Percentiles rank a stretch among this genome's conserved stretches.
Evolutionary conservation across 371 early-diverging fungal genomes (phyloP).

Genomic region (Mortierella sp.): DNA sequence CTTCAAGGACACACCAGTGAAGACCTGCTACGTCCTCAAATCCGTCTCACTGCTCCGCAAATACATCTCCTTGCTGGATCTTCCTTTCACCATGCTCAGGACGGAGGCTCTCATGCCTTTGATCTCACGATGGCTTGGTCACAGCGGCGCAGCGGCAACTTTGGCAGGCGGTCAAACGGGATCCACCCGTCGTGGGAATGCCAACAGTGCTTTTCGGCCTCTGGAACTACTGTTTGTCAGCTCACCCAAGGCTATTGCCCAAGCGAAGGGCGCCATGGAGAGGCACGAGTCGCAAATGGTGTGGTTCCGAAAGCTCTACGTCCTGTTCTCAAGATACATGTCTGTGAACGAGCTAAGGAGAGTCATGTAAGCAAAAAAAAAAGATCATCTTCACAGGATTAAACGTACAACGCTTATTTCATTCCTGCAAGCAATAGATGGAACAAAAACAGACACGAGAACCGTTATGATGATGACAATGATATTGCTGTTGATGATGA

Average conservation of each 20-base stretch:
- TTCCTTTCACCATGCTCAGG: constrained; percentile 39
- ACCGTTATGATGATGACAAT: no score
- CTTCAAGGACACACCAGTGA: constrained; percentile 52
- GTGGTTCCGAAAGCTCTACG: constrained; percentile 96
- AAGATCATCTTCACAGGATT: no score
- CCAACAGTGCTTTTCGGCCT: constrained; percentile 15
- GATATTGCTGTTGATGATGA: no score
- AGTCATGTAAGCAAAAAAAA: constrained; percentile 54
- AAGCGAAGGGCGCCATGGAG: constrained; percentile 79
- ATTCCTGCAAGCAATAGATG: no score
- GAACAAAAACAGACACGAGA: no score
- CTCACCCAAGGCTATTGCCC: constrained; percentile 56
- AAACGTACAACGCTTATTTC: no score
- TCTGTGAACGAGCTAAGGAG: constrained; percentile 75
- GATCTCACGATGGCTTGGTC: constrained; percentile 19
- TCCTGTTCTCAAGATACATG: constrained; percentile 96
- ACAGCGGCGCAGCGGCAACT: constrained; percentile 14
- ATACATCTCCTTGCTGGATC: constrained; percentile 78
- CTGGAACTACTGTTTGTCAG: constrained; percentile 63
- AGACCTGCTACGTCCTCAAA: constrained; percentile 65
- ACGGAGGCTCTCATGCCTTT: constrained; percentile 39
- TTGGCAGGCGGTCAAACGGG: constrained; percentile 18
- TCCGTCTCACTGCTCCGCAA: constrained; percentile 79
- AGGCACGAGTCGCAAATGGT: constrained; percentile 89
- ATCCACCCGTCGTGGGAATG: constrained; percentile 2